Evolutionary conservation across 2,329 filamentous ascomycete genomes (phyloP).

Genomic region (Immersiporthe knoxdaviesiana): DNA sequence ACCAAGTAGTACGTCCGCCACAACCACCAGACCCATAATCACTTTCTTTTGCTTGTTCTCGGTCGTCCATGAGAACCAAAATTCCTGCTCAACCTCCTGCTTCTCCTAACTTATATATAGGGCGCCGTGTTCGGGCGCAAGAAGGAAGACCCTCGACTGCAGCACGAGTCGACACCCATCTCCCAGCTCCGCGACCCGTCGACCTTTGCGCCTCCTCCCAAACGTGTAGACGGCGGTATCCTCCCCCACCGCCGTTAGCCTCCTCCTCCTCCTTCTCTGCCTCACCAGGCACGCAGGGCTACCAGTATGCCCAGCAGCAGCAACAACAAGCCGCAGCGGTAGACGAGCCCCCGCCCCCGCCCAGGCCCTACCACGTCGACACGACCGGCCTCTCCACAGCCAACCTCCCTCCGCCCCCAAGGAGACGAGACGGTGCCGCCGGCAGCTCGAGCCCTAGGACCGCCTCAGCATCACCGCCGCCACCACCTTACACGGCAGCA

Average conservation of each 20-base stretch:
- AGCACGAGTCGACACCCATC: conserved; percentile 16
- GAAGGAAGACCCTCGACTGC: conserved; percentile 12
- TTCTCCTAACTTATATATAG: not conserved
- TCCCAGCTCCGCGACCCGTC: conserved; percentile 73
- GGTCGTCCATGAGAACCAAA: not conserved
- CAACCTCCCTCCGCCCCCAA: conserved; percentile 72
- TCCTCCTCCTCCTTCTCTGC: conserved; percentile 37
- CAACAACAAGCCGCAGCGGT: conserved; percentile 32
- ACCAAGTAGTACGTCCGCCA: conserved; percentile 48
- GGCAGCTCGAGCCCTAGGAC: conserved; percentile 36
- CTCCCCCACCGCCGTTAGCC: conserved; percentile 27
- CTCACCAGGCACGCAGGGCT: conserved; percentile 41
- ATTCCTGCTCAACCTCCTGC: not conserved
- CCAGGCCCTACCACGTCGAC: conserved; percentile 69
- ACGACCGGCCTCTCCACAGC: conserved; percentile 72
- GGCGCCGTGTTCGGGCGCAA: conserved; percentile 25
- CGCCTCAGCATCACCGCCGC: conserved; percentile 36
- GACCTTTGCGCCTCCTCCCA: conserved; percentile 81
- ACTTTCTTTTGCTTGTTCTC: not conserved
- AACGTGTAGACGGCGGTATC: conserved; percentile 46
- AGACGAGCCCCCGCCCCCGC: conserved; percentile 49
- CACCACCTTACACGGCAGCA: conserved; percentile 30
- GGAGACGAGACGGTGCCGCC: conserved; percentile 50
- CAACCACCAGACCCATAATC: not conserved
- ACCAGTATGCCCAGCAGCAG: conserved; percentile 30